These are phyloP conservation scores for Lanmaoa rubissima DNA, from an alignment of 768 basidiomycete species.

Conservation along the genomic window DNA sequence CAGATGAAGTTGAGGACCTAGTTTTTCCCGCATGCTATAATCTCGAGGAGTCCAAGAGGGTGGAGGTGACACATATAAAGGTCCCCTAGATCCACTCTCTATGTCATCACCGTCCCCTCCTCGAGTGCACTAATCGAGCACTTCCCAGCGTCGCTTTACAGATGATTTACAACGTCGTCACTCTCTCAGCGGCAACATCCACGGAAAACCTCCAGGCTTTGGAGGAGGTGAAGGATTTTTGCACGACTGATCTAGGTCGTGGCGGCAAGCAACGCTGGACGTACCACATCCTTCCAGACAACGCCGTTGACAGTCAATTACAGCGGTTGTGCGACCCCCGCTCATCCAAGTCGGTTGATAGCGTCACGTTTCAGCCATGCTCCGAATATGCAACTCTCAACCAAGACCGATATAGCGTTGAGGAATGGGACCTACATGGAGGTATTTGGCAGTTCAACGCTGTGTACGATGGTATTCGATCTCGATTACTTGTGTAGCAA, in stretches of 20 bases:
- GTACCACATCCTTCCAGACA: constrained; percentile 47
- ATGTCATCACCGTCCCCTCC: constrained; percentile 16
- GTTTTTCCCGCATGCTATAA: constrained; percentile 19
- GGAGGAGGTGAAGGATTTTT: constrained; percentile 53
- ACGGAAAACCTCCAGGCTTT: constrained; percentile 49
- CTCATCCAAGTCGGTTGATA: constrained; percentile 35
- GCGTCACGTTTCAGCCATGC: constrained; percentile 46
- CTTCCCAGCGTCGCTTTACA: background rate
- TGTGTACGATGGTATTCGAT: constrained; percentile 42
- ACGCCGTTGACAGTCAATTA: constrained; percentile 39
- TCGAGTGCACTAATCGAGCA: constrained; percentile 1
- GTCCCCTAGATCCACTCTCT: constrained; percentile 1
- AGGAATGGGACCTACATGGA: constrained; percentile 41
- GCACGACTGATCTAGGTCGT: constrained; percentile 51
- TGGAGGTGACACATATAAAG: constrained; percentile 22
- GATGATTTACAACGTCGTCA: constrained; percentile 38
- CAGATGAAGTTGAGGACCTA: constrained; percentile 1
- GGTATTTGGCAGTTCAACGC: constrained; percentile 45
- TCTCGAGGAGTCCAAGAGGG: constrained; percentile 12
- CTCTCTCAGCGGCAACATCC: constrained; percentile 44
- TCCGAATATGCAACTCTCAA: constrained; percentile 33
- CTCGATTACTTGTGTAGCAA: constrained; percentile 22
- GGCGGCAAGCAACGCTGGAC: constrained; percentile 53
- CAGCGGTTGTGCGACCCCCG: constrained; percentile 36
- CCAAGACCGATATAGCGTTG: constrained; percentile 42